Evolutionary conservation across 2,329 filamentous ascomycete species (phyloP).

Genomic region (Penicillium brasilianum): DNA sequence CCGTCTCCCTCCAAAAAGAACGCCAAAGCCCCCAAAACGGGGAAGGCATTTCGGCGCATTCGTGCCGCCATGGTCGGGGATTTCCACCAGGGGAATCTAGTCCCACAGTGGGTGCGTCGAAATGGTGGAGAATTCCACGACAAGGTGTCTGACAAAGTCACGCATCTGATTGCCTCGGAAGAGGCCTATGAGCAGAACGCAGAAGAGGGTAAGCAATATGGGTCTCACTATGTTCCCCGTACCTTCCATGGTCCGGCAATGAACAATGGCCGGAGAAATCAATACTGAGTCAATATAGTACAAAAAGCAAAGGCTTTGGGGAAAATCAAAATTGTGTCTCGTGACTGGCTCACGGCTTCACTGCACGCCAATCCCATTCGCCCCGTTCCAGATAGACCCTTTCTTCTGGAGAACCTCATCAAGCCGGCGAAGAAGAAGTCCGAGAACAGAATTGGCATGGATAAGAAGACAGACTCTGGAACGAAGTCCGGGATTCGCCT

Average conservation of each 20-base stretch:
- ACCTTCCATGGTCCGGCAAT: background rate
- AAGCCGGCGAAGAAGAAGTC: slow-evolving; percentile 15
- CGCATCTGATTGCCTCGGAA: slow-evolving; percentile 72
- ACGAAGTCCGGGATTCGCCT: background rate
- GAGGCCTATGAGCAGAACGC: slow-evolving; percentile 62
- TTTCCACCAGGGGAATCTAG: slow-evolving; percentile 60
- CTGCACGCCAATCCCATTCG: slow-evolving; percentile 39
- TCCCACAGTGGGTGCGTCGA: slow-evolving; percentile 68
- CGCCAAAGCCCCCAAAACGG: slow-evolving; percentile 35
- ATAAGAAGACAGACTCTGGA: background rate
- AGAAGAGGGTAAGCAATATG: slow-evolving; percentile 45
- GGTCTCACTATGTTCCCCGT: background rate
- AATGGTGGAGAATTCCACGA: slow-evolving; percentile 65
- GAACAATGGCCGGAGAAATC: slow-evolving; percentile 10
- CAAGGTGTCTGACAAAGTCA: slow-evolving; percentile 61
- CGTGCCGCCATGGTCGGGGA: slow-evolving; percentile 64
- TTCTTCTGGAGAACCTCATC: slow-evolving; percentile 47
- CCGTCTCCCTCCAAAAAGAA: background rate
- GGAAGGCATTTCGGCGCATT: slow-evolving; percentile 56
- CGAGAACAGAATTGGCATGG: background rate
- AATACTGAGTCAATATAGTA: slow-evolving; percentile 41
- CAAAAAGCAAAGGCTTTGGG: slow-evolving; percentile 43
- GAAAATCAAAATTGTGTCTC: slow-evolving; percentile 51
- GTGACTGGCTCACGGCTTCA: slow-evolving; percentile 56
- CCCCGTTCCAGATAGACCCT: slow-evolving; percentile 42